phyloP scores from a whole-genome alignment of 2,329 filamentous ascomycete species.

The Penicillium sp. region DNA sequence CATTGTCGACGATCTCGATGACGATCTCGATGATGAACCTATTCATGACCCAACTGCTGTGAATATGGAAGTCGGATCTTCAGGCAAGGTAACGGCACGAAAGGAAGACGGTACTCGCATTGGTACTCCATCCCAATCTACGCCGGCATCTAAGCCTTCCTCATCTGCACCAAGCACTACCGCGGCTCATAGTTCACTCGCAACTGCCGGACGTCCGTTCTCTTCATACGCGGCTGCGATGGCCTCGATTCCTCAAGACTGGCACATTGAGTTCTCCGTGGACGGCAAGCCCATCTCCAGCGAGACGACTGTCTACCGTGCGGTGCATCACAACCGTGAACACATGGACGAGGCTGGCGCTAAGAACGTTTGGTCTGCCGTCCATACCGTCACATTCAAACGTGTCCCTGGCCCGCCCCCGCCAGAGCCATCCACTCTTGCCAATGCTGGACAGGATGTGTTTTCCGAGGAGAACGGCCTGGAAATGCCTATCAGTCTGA shows the following conservation, averaged over 20 bases:
- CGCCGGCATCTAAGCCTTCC: slow-evolving; percentile 44
- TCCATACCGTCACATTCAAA: slow-evolving; percentile 88
- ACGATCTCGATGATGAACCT: slow-evolving; percentile 70
- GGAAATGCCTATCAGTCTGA: slow-evolving; percentile 70
- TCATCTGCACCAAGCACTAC: slow-evolving; percentile 27
- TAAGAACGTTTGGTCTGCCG: slow-evolving; percentile 80
- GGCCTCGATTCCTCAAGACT: slow-evolving; percentile 77
- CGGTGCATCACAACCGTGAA: slow-evolving; percentile 68
- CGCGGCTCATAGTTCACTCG: slow-evolving; percentile 43
- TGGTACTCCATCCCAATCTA: slow-evolving; percentile 67
- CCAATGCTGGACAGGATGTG: slow-evolving; percentile 48
- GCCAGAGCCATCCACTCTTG: slow-evolving; percentile 61
- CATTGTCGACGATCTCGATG: slow-evolving; percentile 85
- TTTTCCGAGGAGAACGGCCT: slow-evolving; percentile 51
- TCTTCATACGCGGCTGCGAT: slow-evolving; percentile 77
- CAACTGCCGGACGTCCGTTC: slow-evolving; percentile 55
- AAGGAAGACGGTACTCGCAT: slow-evolving; percentile 88
- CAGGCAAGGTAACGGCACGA: slow-evolving; percentile 81
- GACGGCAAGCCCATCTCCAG: slow-evolving; percentile 77
- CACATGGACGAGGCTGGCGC: slow-evolving; percentile 60
- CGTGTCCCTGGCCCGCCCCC: slow-evolving; percentile 78
- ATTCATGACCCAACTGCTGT: slow-evolving; percentile 79
- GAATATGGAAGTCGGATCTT: slow-evolving; percentile 80
- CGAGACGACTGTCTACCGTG: slow-evolving; percentile 93
- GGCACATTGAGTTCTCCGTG: slow-evolving; percentile 94